Base-by-base conservation (phyloP, 306 rosid species). In the Castanospermum australe region DNA sequence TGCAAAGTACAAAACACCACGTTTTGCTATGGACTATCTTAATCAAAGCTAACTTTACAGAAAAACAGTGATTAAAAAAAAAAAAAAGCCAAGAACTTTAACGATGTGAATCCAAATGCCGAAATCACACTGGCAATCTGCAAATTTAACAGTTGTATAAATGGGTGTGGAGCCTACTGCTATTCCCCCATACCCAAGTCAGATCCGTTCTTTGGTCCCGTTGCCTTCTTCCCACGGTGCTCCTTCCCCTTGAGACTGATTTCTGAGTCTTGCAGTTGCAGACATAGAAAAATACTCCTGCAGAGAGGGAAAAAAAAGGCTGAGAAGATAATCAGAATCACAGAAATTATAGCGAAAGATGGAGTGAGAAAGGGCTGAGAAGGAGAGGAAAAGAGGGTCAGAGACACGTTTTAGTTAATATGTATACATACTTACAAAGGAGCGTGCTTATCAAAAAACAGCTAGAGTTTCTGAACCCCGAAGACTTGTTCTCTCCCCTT, bases 111-210 rank as follows among this genome's bases (percentile, higher is more conserved):
- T 78, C 83, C 82, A 79, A 82, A 73, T 78, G 82, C 78, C 78
- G 45, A 84, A 78, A 85, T 74, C 77, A 82, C 64, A 75, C 81
- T 71, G 77, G 84, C 78, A 44, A 45, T 57, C 68, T 79, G 71
- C 72, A 77, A 67, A 30, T 17, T 74, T 75, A 51, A 79, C 82
- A 61, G 85, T 86, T 73, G 79, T 82, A 84, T 77, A 89, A 89
- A 67, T 45, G 67, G 84, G 42, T 64, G 84, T 91, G 97, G 97
- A 88, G 88, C 98, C 96, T 76, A 90, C 94, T 73, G 55, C 38
- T 54, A 67, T 68, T 75, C 71, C 87, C 73, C 86, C 88, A 79
- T 85, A 75, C 91, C 82, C 86, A 75, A 71, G 87, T 93, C 93
- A 91, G 91, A 87, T 89, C 93, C 88, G 33, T 86, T 76, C 65